A percentile compares a stretch with the other conserved stretches of the same genome.
Conservation (phyloP, 352 stramenopile species). For the Achlya hypogyna region DNA sequence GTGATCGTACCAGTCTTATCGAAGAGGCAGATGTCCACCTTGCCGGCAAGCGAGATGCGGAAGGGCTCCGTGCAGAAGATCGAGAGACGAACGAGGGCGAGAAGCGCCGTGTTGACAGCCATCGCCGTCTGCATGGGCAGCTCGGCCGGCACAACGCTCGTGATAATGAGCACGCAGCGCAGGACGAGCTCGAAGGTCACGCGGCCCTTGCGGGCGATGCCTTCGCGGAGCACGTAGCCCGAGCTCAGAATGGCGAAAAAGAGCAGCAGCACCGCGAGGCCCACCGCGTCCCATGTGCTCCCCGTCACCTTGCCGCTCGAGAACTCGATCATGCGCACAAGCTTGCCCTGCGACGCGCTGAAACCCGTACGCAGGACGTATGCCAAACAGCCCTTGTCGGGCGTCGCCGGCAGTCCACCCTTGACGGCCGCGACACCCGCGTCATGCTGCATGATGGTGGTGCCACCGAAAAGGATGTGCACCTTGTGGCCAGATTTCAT, state of each 20-base stretch:
- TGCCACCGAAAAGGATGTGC: conserved; percentile 90
- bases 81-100: conserved; percentile 90
- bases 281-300: conserved; percentile 92
- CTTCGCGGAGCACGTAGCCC: conserved; percentile 88
- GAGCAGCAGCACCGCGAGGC: conserved; percentile 93
- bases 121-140: conserved; percentile 97
- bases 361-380: conserved; percentile 97
- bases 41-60: conserved; percentile 94
- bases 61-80: conserved; percentile 99
- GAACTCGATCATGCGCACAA: conserved; percentile 98
- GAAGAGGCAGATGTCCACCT: conserved; percentile 95
- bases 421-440: conserved; percentile 30
- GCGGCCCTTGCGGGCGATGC: conserved; percentile 81
- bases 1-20: conserved; percentile 99
- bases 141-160: conserved; percentile 96
- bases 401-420: conserved; percentile 51
- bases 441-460: conserved; percentile 83
- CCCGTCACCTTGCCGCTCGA: conserved; percentile 94
- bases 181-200: conserved; percentile 95
- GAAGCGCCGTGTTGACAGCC: conserved; percentile 94
- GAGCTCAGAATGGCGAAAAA: conserved; percentile 94
- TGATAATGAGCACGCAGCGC: conserved; percentile 98
- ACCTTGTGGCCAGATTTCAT: conserved; percentile 86
- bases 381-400: conserved; percentile 87
- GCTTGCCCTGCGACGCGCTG: conserved; percentile 93